Conservation (phyloP, 768 basidiomycete species). For the Suillus weaverae region DNA sequence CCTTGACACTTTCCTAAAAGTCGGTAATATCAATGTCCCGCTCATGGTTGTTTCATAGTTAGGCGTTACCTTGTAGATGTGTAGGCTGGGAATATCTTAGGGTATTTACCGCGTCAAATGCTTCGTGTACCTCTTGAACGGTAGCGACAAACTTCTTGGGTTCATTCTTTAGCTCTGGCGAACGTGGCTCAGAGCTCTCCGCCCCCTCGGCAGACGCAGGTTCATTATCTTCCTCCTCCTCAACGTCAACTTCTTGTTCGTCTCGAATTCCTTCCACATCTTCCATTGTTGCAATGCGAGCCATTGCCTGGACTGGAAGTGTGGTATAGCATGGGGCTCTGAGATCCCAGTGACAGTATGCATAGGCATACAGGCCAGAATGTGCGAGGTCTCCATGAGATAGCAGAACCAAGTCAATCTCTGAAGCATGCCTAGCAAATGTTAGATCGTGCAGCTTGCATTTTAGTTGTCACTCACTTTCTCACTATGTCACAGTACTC, state of each 20-base stretch:
- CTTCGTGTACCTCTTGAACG: constrained; percentile 82
- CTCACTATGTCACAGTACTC: constrained; percentile 65
- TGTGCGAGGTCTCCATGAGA: constrained; percentile 93
- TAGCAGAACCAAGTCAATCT: constrained; percentile 86
- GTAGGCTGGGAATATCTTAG: constrained; percentile 95
- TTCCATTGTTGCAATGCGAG: constrained; percentile 85
- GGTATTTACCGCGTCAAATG: constrained; percentile 89
- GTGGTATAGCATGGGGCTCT: constrained; percentile 92
- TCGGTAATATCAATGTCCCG: background rate
- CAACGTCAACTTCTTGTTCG: constrained; percentile 59
- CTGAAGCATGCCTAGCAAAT: constrained; percentile 63
- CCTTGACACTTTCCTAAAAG: constrained; percentile 83
- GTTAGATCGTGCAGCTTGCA: constrained; percentile 1
- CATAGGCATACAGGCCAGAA: constrained; percentile 91
- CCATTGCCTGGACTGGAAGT: constrained; percentile 94
- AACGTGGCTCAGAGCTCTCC: constrained; percentile 11
- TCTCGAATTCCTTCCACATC: constrained; percentile 81
- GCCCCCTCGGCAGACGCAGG: constrained; percentile 26
- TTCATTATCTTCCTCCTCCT: constrained; percentile 25
- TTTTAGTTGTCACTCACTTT: constrained; percentile 51
- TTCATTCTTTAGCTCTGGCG: constrained; percentile 20
- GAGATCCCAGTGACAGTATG: constrained; percentile 83
- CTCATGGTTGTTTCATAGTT: constrained; percentile 3
- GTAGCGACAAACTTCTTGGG: constrained; percentile 70
- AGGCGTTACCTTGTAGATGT: constrained; percentile 77